A percentile compares a stretch with the other conserved stretches of the same genome.
Evolutionary conservation across 78 protist species (phyloP).

Genomic region (Dictyostelium brefeldianum): DNA sequence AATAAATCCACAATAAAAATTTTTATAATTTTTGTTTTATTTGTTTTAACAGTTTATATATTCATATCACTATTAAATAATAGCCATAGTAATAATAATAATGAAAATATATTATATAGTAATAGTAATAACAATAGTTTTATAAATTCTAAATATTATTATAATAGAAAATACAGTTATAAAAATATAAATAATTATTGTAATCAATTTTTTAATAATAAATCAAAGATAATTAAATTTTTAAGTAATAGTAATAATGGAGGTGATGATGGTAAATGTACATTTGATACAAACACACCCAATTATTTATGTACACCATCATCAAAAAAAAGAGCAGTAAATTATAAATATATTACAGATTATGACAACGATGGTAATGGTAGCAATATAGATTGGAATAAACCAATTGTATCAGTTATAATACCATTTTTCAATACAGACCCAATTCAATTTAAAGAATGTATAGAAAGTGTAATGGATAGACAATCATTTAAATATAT

Average conservation of each 20-base stretch:
- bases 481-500: conserved; percentile 47
- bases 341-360: conserved; percentile 6
- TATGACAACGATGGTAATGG: neutral
- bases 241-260: neutral
- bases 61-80: neutral
- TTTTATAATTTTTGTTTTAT: neutral
- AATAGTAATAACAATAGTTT: neutral
- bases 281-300: neutral
- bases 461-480: neutral
- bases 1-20: neutral
- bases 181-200: neutral
- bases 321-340: neutral
- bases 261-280: neutral
- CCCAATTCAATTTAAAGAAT: conserved; percentile 17
- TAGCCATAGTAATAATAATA: neutral
- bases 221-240: neutral
- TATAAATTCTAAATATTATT: neutral
- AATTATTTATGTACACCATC: conserved; percentile 57
- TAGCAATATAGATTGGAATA: neutral
- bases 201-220: neutral
- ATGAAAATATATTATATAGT: neutral
- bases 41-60: neutral
- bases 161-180: neutral
- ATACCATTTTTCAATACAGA: conserved; percentile 42
- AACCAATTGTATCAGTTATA: conserved; percentile 32